Evolutionary conservation across 2,329 filamentous ascomycete species (phyloP).

Genomic region (Lomentospora prolificans): DNA sequence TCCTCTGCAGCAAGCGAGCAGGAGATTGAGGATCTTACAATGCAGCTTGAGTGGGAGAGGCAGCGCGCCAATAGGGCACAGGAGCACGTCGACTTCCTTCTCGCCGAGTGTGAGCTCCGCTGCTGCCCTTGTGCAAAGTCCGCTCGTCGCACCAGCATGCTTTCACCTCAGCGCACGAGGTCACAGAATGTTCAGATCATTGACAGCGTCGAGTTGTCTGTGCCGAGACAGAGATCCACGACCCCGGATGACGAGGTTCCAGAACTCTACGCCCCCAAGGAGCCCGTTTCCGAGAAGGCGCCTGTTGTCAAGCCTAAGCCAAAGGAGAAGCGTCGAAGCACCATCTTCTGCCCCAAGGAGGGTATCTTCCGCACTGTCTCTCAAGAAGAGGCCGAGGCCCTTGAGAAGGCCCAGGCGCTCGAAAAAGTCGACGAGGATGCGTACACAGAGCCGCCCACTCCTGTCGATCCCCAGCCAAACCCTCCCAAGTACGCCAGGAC

Average conservation of each 20-base stretch:
- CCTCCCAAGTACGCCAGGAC: constrained; percentile 43
- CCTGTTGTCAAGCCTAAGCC: neutral
- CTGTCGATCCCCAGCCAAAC: constrained; percentile 22
- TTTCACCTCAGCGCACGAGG: constrained; percentile 26
- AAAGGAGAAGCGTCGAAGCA: constrained; percentile 22
- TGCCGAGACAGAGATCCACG: constrained; percentile 21
- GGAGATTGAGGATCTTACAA: constrained; percentile 48
- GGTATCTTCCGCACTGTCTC: constrained; percentile 54
- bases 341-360: constrained; percentile 50
- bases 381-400: constrained; percentile 37
- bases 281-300: neutral
- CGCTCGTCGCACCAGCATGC: constrained; percentile 20
- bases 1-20: constrained; percentile 46
- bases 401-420: constrained; percentile 24
- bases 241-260: neutral
- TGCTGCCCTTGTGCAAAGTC: constrained; percentile 51
- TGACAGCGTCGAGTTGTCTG: constrained; percentile 31
- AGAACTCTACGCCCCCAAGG: neutral
- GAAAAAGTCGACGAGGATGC: constrained; percentile 11
- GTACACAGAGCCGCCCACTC: constrained; percentile 21
- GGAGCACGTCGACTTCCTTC: constrained; percentile 66
- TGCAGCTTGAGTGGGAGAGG: constrained; percentile 46
- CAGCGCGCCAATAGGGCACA: constrained; percentile 58
- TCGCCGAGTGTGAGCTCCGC: constrained; percentile 61
- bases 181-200: constrained; percentile 23